phyloP scores from a whole-genome alignment of 1,284 basidiomycete species.

The Malassezia sp. region DNA sequence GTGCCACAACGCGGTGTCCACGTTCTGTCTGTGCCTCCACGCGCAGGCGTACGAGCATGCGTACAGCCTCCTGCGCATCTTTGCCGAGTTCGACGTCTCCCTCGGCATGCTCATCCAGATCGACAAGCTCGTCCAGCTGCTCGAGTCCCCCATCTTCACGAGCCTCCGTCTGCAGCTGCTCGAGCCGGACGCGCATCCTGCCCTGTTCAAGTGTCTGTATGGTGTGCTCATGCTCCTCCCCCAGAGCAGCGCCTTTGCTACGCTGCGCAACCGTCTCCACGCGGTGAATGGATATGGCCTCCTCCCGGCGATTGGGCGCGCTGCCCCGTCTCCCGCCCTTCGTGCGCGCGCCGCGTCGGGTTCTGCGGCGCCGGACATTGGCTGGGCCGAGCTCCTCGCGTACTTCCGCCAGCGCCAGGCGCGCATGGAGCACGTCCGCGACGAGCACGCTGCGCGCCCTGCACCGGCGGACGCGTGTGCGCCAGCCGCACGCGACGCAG shows the following conservation, averaged over 20 bases:
- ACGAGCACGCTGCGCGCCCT: constrained; percentile 7
- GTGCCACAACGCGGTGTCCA: constrained; percentile 96
- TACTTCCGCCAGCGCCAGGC: constrained; percentile 40
- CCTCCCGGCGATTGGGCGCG: constrained; percentile 60
- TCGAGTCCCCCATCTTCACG: constrained; percentile 96
- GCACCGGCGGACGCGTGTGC: neutral
- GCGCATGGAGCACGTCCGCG: constrained; percentile 35
- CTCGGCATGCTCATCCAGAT: constrained; percentile 89
- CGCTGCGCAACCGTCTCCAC: constrained; percentile 80
- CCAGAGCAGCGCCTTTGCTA: constrained; percentile 91
- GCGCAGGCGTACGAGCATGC: constrained; percentile 99
- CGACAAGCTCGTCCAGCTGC: constrained; percentile 93
- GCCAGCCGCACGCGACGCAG: constrained; percentile 1
- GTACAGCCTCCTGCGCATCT: constrained; percentile 88
- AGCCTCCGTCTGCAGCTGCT: constrained; percentile 91
- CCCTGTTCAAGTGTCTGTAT: constrained; percentile 93
- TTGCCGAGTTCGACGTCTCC: constrained; percentile 85
- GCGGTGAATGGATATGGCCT: constrained; percentile 92
- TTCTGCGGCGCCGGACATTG: constrained; percentile 20
- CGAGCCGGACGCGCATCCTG: constrained; percentile 90
- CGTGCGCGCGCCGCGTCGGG: constrained; percentile 11
- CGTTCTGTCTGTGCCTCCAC: constrained; percentile 85
- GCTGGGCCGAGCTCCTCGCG: constrained; percentile 38
- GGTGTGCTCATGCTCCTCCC: constrained; percentile 94
- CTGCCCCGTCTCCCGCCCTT: neutral